Base-by-base conservation (phyloP, 148 eudicot species). In the Fagopyrum tataricum region DNA sequence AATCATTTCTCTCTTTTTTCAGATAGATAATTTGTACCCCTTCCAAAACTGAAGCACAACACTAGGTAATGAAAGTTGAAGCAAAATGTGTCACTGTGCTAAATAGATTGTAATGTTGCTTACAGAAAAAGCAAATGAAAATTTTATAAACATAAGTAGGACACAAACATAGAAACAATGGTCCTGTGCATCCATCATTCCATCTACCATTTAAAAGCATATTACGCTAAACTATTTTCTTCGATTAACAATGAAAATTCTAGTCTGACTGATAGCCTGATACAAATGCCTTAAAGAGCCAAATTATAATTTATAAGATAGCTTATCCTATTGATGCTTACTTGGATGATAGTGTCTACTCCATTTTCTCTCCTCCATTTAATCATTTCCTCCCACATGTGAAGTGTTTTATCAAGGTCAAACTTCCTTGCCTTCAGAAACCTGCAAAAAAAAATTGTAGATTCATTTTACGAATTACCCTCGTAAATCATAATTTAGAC, bases 381-480 rank as follows among this genome's bases (percentile, higher is more conserved):
- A 75, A 95, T 87, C 99, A 95, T 95, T 77, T 95, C 99, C 79
- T 83, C 85, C 99, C 99, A 95, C 99, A 95, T 95, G 75, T 88
- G 88, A 44, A 88, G 66, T 13, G 99, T 80, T 87, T 85, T 90
- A 73, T 90, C 93, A 79, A 86, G 83, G 62, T 95, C 99, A 81
- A 90, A 95, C 82, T 85, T 91, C 83, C 99, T 90, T 79, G 99
- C 99, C 84, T 90, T 95, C 84, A 95, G 80, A 81, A 95, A 95
- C 84, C 99, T 95, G 94, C 81, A 83, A 23, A 7, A 40, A 73
- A 51, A 77, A 73, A 4, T 23, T 66, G 44, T 67, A 40, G 52
- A 46, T 76, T 31, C 26, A 6, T 58, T 44, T 10, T 26, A 42
- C 44, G 26, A 17, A 53, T 18, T 18, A 51, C 43, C 14, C 13